phyloP scores from a whole-genome alignment of 2,329 filamentous ascomycete genomes.

The Thielaviopsis euricoi region DNA sequence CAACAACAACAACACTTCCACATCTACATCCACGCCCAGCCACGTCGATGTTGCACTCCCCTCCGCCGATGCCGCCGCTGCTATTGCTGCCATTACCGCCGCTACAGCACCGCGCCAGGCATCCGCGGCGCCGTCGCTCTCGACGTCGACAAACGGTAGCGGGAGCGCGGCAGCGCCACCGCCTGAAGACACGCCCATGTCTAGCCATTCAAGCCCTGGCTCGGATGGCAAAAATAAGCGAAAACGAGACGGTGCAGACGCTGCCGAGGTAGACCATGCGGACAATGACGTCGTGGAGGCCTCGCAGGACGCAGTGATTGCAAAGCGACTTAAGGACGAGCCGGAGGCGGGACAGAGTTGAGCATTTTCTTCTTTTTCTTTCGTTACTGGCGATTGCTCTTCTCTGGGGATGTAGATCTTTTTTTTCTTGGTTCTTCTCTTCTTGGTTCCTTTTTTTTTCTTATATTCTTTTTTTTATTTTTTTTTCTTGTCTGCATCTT shows the following conservation, averaged over 20 bases:
- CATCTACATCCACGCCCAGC: not conserved
- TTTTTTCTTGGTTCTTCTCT: not conserved
- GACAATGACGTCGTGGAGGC: conserved; percentile 12
- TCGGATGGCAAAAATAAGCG: conserved; percentile 43
- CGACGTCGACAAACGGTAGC: not conserved
- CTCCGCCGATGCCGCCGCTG: conserved; percentile 13
- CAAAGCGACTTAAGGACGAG: conserved; percentile 33
- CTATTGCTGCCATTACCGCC: conserved; percentile 14
- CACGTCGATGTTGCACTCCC: conserved; percentile 13
- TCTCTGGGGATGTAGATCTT: too few species aligned
- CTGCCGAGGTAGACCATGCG: conserved; percentile 18
- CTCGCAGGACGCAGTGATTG: conserved; percentile 14
- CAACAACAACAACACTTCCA: conserved; percentile 14
- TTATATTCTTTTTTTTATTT: conserved; percentile 8
- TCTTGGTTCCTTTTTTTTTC: conserved; percentile 8
- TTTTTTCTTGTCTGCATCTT: conserved; percentile 3
- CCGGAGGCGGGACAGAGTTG: conserved; percentile 10
- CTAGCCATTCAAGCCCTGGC: conserved; percentile 18
- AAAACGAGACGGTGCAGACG: conserved; percentile 35
- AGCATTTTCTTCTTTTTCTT: not conserved
- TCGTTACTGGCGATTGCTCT: not conserved
- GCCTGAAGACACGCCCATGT: conserved; percentile 15
- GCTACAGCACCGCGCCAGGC: not conserved
- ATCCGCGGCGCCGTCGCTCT: not conserved
- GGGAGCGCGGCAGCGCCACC: not conserved